Conservation (phyloP, 306 rosid species). For the Castanea mollissima region DNA sequence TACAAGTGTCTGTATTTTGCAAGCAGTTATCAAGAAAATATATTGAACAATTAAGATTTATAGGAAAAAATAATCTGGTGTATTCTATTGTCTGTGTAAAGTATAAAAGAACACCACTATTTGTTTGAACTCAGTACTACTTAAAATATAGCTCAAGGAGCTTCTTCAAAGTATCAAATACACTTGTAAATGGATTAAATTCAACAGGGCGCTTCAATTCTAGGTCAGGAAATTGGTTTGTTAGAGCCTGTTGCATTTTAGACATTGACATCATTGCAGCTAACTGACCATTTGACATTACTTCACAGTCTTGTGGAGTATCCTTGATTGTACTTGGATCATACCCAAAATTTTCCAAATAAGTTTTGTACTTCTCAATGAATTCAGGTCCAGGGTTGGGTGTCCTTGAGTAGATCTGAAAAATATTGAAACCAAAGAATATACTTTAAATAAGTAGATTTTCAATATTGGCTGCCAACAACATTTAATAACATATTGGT, state of each 20-base stretch:
- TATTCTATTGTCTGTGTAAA: background rate
- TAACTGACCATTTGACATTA: constrained; percentile 58
- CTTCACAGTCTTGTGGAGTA: constrained; percentile 92
- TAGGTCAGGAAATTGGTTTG: constrained; percentile 84
- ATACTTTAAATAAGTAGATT: background rate
- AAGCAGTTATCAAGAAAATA: background rate
- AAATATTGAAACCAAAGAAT: constrained; percentile 26
- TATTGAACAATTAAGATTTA: background rate
- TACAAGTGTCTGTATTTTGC: background rate
- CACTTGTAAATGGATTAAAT: constrained; percentile 75
- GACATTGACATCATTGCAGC: constrained; percentile 95
- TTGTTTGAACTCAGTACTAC: constrained; percentile 28
- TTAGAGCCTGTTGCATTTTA: constrained; percentile 79
- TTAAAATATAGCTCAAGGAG: constrained; percentile 85
- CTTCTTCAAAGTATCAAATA: constrained; percentile 88
- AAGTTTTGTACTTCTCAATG: constrained; percentile 72
- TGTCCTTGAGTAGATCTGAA: constrained; percentile 86
- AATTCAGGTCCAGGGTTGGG: constrained; percentile 83
- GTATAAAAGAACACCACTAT: constrained; percentile 1
- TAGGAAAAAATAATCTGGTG: background rate
- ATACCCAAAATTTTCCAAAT: constrained; percentile 65
- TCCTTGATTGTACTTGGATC: constrained; percentile 80
- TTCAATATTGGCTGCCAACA: background rate
- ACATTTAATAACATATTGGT: background rate
- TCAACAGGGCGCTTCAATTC: constrained; percentile 49